Evolutionary conservation across 345 rosid species (phyloP).

Genomic region (Carallia pectinifolia): DNA sequence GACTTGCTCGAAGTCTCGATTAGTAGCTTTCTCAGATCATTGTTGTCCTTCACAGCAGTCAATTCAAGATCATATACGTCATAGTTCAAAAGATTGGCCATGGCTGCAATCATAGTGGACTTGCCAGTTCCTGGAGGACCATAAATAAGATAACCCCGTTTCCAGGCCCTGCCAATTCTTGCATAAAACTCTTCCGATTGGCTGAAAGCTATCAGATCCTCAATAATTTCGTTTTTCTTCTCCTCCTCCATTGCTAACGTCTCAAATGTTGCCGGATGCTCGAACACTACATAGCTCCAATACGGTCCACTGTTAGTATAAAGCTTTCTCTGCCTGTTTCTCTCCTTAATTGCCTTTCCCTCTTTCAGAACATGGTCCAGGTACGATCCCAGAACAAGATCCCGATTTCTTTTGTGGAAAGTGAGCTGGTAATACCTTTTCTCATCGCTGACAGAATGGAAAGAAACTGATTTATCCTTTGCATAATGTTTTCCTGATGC

Average conservation of each 20-base stretch:
- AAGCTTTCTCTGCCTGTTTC: slow-evolving; percentile 51
- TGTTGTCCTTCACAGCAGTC: too few species aligned
- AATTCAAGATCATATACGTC: too few species aligned
- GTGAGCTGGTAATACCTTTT: slow-evolving; percentile 38
- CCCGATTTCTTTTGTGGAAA: slow-evolving; percentile 38
- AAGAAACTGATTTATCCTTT: slow-evolving; percentile 17
- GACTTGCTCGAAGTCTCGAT: too few species aligned
- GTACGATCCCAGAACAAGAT: slow-evolving; percentile 33
- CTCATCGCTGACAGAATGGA: slow-evolving; percentile 25
- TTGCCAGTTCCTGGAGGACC: too few species aligned
- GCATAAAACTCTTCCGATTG: too few species aligned
- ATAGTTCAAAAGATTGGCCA: too few species aligned
- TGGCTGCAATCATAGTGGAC: too few species aligned
- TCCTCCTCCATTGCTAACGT: slow-evolving; percentile 35
- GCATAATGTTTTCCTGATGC: slow-evolving; percentile 22
- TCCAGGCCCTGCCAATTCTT: too few species aligned
- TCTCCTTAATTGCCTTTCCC: slow-evolving; percentile 42
- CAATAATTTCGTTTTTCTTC: too few species aligned
- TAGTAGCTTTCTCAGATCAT: too few species aligned
- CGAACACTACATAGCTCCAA: slow-evolving; percentile 36
- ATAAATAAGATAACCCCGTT: too few species aligned
- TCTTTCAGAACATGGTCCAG: slow-evolving; percentile 39
- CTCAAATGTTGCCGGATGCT: slow-evolving; percentile 40
- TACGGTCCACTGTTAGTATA: slow-evolving; percentile 46
- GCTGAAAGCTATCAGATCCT: too few species aligned